Percentiles rank a stretch among this genome's conserved stretches.
These are phyloP conservation scores for Aspergillus floridensis DNA, from an alignment of 2,329 filamentous ascomycete genomes.

Conservation along the genomic window DNA sequence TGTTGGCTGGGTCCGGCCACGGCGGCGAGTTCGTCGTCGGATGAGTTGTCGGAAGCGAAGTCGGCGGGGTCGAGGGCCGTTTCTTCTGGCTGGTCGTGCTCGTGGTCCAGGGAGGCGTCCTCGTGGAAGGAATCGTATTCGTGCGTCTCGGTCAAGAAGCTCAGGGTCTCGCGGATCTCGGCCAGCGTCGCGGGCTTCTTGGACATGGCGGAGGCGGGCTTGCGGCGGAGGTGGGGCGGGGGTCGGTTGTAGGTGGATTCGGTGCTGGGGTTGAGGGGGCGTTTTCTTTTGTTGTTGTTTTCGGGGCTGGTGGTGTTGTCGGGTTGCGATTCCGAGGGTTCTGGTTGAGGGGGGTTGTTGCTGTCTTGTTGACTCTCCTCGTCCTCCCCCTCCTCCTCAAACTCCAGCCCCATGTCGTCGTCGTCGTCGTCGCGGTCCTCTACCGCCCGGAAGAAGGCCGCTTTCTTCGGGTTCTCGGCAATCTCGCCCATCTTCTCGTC, in stretches of 20 bases:
- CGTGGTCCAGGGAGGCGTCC: conserved; percentile 51
- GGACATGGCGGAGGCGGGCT: conserved; percentile 50
- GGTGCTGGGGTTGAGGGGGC: conserved; percentile 38
- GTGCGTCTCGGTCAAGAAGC: conserved; percentile 73
- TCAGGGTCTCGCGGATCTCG: conserved; percentile 80
- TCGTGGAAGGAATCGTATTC: conserved; percentile 55
- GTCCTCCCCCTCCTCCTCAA: conserved; percentile 51
- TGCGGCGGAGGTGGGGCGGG: conserved; percentile 62
- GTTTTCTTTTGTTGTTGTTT: conserved; percentile 39
- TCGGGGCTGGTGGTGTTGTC: conserved; percentile 19
- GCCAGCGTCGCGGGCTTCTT: conserved; percentile 71
- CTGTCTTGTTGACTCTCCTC: conserved; percentile 32
- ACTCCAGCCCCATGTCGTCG: conserved; percentile 68
- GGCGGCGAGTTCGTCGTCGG: conserved; percentile 15
- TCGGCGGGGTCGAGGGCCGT: not conserved
- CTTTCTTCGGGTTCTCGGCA: conserved; percentile 81
- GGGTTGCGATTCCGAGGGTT: conserved; percentile 16
- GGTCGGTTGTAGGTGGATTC: conserved; percentile 51
- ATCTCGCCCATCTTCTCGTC: conserved; percentile 91
- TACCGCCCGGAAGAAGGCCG: conserved; percentile 85
- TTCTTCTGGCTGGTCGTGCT: conserved; percentile 26
- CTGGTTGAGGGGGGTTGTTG: conserved; percentile 34
- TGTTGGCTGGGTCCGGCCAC: conserved; percentile 17
- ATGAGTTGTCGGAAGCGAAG: not conserved
- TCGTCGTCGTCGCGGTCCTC: conserved; percentile 72